A percentile compares a stretch with the other conserved stretches of the same genome.
phyloP scores from a whole-genome alignment of 1,284 basidiomycete species.

The Fomitopsis pinicola region DNA sequence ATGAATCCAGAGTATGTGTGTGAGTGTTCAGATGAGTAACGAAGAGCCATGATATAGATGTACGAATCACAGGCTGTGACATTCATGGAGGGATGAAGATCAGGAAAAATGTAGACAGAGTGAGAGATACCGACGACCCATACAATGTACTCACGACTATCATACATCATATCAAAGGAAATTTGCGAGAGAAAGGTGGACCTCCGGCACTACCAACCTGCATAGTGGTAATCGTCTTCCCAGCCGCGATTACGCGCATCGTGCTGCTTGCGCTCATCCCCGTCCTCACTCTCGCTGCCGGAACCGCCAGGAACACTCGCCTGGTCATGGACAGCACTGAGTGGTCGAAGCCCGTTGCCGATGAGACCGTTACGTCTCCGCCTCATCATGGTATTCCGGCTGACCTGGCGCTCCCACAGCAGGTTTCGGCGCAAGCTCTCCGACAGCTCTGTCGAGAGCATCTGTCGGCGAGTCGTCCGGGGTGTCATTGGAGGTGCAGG shows the following conservation, averaged over 20 bases:
- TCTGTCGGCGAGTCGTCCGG: constrained; percentile 77
- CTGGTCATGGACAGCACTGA: constrained; percentile 30
- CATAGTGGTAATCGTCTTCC: constrained; percentile 63
- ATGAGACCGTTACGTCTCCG: constrained; percentile 28
- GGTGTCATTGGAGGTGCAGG: constrained; percentile 76
- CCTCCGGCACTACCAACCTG: constrained; percentile 52
- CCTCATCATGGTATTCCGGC: constrained; percentile 45
- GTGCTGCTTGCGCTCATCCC: constrained; percentile 32
- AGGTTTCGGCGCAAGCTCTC: constrained; percentile 81
- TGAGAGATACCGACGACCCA: constrained; percentile 4
- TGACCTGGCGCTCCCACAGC: constrained; percentile 80
- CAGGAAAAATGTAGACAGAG: background rate
- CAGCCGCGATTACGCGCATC: constrained; percentile 63
- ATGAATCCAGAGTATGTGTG: constrained; percentile 1
- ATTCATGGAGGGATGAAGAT: background rate
- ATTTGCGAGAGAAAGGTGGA: background rate
- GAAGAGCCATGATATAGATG: background rate
- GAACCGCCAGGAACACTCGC: constrained; percentile 25
- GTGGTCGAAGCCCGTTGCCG: constrained; percentile 35
- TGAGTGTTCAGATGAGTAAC: constrained; percentile 2
- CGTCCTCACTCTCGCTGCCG: constrained; percentile 11
- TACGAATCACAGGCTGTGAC: no score
- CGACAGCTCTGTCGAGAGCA: constrained; percentile 83
- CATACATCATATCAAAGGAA: constrained; percentile 4
- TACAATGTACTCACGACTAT: constrained; percentile 3